Conservation (phyloP, 1,284 basidiomycete genomes). For the Trametes hirsuta region DNA sequence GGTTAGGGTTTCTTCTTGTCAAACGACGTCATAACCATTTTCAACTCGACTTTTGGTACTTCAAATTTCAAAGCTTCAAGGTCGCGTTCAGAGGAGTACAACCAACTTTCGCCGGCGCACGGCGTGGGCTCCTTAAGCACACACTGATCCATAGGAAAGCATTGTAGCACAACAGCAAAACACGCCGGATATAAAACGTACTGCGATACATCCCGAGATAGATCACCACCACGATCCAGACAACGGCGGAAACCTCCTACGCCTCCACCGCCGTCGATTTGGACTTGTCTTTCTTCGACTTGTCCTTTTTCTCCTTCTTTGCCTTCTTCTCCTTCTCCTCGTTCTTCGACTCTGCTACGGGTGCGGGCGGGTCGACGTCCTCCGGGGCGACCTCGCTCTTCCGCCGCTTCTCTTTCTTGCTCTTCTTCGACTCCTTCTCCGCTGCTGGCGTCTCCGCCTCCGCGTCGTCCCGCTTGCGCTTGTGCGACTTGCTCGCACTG, state of each 20-base stretch:
- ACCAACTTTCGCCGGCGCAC: too few species aligned
- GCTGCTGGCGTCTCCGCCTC: constrained; percentile 15
- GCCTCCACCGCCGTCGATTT: constrained; percentile 25
- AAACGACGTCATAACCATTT: too few species aligned
- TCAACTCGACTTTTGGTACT: too few species aligned
- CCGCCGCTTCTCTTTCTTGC: constrained; percentile 33
- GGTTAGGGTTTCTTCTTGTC: constrained; percentile 1
- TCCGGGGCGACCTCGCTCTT: constrained; percentile 31
- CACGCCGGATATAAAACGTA: constrained; percentile 9
- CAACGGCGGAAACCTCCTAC: neutral
- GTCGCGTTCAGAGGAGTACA: too few species aligned
- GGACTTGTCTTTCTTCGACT: constrained; percentile 36
- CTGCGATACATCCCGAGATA: neutral
- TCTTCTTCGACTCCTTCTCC: constrained; percentile 28
- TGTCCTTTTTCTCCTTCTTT: constrained; percentile 26
- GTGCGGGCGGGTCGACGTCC: constrained; percentile 18
- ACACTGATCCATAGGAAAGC: constrained; percentile 5
- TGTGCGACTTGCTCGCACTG: constrained; percentile 28
- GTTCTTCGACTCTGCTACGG: neutral
- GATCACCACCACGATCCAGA: neutral
- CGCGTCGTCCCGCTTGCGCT: constrained; percentile 29
- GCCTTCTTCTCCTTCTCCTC: constrained; percentile 28
- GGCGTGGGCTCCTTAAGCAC: neutral
- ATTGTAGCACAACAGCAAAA: constrained; percentile 4
- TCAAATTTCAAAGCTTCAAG: too few species aligned